phyloP scores from a whole-genome alignment of 345 rosid species.

The Rubroshorea leprosula region DNA sequence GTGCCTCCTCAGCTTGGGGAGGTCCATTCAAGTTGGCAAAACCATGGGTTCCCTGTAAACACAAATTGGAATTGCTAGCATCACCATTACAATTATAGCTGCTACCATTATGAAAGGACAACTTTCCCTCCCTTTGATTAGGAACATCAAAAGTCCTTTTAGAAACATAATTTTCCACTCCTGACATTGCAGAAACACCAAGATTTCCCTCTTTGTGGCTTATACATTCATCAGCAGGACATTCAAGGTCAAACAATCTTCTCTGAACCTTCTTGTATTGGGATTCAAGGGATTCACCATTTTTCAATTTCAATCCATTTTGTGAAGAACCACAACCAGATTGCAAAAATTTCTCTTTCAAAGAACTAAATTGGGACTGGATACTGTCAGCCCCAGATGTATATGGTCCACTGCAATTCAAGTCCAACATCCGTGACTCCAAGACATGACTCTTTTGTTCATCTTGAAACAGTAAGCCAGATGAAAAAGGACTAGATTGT shows the following conservation, averaged over 20 bases:
- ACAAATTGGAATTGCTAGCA: conserved; percentile 21
- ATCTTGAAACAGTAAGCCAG: conserved; percentile 23
- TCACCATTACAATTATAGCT: conserved; percentile 26
- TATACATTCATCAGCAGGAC: conserved; percentile 48
- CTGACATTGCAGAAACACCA: conserved; percentile 23
- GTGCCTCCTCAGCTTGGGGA: conserved; percentile 21
- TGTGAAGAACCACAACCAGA: conserved; percentile 28
- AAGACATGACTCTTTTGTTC: conserved; percentile 13
- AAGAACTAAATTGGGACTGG: conserved; percentile 29
- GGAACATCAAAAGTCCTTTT: conserved; percentile 20
- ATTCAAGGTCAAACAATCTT: conserved; percentile 55
- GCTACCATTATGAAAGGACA: conserved; percentile 9
- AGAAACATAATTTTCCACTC: conserved; percentile 9
- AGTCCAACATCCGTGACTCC: conserved; percentile 12
- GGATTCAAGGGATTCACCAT: conserved; percentile 27
- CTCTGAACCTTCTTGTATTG: conserved; percentile 33
- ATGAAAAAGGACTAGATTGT: conserved; percentile 22
- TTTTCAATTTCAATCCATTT: conserved; percentile 26
- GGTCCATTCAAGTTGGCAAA: conserved; percentile 55
- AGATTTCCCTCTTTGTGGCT: conserved; percentile 34
- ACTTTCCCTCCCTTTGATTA: conserved; percentile 11
- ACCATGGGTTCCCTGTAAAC: conserved; percentile 24
- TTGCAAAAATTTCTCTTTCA: conserved; percentile 32
- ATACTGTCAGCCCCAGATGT: conserved; percentile 34
- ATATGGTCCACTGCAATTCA: conserved; percentile 15